Evolutionary conservation across 306 rosid genomes (phyloP), one percentile per base, ranked within the genome.

Genomic region (Rosa multiflora): DNA sequence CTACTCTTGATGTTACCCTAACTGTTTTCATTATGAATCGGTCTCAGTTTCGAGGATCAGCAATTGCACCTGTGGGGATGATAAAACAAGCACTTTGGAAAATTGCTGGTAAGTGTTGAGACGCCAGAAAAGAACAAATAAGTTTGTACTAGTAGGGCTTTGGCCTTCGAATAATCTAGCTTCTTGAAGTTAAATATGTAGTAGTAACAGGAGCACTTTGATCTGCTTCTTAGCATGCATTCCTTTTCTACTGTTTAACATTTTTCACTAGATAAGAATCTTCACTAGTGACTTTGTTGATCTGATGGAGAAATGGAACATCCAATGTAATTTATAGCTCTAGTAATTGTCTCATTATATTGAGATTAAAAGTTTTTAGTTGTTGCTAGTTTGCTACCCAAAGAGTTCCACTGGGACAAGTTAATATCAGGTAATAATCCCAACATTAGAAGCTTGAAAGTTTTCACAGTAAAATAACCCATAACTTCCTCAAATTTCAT

Each of bases 21-120:
- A 72, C 77, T 62, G 35, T 85, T 59, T 63, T 80, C 62, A 44
- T 67, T 39, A 35, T 40, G n/a, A 18, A 63, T 69, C 58, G 44
- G 71, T 77, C 86, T 76, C 92, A 93, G 98, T 88, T 88, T 84
- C 85, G 87, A 74, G 98, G 98, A 74, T 85, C 84, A 10, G 97
- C 87, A 8, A 80, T 79, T 59, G 91, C 97, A 51, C 88, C 97
- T 3, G 83, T 67, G 35, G 82, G 86, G 79, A 86, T 86, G 93
- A 87, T 93, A 83, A 86, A 90, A 82, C 90, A 88, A 80, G 90
- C 88, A 42, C 89, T 93, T 11, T 75, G 83, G 90, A 90, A 87
- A 80, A 82, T 86, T 73, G 89, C 89, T 21, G 86, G 82, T 64
- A 88, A 76, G 82, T 82, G 82, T 53, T 81, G 82, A 80, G 70